Conservation (phyloP, 2,329 filamentous ascomycete genomes). For the Sarocladiaceae sp. region DNA sequence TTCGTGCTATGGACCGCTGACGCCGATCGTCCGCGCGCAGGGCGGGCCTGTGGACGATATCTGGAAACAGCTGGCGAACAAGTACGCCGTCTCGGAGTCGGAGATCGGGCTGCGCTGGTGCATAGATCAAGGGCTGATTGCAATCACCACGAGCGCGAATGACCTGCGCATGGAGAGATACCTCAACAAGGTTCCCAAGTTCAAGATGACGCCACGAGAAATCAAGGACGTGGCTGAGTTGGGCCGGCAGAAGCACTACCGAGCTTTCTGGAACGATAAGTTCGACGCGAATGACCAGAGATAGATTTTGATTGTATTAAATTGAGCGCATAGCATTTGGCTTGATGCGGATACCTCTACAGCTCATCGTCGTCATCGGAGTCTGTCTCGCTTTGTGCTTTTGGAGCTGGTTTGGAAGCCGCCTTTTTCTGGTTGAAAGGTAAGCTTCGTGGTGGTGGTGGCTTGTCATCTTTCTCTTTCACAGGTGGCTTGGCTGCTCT, state of each 20-base stretch:
- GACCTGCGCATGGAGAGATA: conserved; percentile 52
- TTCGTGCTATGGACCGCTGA: conserved; percentile 50
- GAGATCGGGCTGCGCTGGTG: conserved; percentile 55
- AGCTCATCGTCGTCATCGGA: conserved; percentile 54
- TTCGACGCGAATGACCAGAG: conserved; percentile 45
- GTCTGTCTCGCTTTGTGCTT: conserved; percentile 41
- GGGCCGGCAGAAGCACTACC: conserved; percentile 55
- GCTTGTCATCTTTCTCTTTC: conserved; percentile 19
- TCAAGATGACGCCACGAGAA: conserved; percentile 55
- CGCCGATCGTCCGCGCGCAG: conserved; percentile 37
- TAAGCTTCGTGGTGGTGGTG: conserved; percentile 33
- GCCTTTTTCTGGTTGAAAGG: conserved; percentile 37
- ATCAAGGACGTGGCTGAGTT: conserved; percentile 47
- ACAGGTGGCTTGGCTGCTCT: conserved; percentile 6
- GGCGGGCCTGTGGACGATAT: conserved; percentile 47
- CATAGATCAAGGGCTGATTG: conserved; percentile 53
- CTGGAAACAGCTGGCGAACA: conserved; percentile 45
- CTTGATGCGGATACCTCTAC: conserved; percentile 21
- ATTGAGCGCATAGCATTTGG: conserved; percentile 1
- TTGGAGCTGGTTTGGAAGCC: conserved; percentile 13
- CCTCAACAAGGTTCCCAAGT: conserved; percentile 40
- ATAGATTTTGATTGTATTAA: conserved; percentile 14
- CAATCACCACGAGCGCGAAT: conserved; percentile 54
- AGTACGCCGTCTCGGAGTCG: conserved; percentile 50
- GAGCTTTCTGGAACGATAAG: conserved; percentile 50